phyloP scores from a whole-genome alignment of 2,329 filamentous ascomycete genomes.

The Pseudocercospora eumusae region DNA sequence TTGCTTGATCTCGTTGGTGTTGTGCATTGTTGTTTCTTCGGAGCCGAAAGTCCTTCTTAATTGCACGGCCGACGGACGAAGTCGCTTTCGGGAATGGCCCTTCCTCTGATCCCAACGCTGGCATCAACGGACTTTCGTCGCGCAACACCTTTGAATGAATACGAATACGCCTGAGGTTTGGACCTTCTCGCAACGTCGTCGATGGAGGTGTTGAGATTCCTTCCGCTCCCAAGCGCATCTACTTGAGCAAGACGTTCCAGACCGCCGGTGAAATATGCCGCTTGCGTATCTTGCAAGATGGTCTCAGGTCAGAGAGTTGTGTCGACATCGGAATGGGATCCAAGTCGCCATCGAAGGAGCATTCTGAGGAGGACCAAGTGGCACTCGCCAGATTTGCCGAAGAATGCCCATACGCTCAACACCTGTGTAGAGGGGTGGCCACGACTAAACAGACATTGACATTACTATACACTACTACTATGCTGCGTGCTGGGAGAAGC shows the following conservation, averaged over 20 bases:
- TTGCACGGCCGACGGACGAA: background rate
- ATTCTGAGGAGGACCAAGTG: background rate
- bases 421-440: background rate
- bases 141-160: background rate
- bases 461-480: conserved; percentile 5
- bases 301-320: background rate
- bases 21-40: background rate
- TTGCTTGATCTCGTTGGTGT: background rate
- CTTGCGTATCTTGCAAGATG: background rate
- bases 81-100: background rate
- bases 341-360: background rate
- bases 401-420: background rate
- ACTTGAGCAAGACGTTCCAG: background rate
- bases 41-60: background rate
- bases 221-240: background rate
- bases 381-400: background rate
- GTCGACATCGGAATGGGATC: background rate
- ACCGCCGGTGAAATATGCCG: background rate
- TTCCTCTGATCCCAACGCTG: background rate
- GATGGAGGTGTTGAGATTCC: background rate
- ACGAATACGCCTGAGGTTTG: background rate
- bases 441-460: background rate
- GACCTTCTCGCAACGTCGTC: background rate
- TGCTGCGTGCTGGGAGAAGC: background rate
- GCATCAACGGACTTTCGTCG: background rate